A percentile compares a stretch with the other conserved stretches of the same genome.
Conservation (phyloP, 2,329 filamentous ascomycete species). For the Chaetomiaceae sp. region DNA sequence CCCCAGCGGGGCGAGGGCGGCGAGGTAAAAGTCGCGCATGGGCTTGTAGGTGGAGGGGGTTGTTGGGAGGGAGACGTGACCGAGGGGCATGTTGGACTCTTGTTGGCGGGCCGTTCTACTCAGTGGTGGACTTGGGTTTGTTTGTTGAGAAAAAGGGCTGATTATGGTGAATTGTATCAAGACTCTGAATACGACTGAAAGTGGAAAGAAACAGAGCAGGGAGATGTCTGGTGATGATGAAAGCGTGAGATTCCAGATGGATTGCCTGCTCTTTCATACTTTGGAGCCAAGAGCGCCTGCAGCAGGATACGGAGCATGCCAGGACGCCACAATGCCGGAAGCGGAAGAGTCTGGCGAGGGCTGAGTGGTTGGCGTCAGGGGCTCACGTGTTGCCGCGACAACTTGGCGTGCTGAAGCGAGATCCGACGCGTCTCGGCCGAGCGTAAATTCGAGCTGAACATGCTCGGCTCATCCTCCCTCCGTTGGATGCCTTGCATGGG, state of each 20-base stretch:
- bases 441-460: background rate
- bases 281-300: too few species aligned
- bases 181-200: too few species aligned
- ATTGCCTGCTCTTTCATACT: too few species aligned
- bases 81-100: too few species aligned
- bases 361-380: background rate
- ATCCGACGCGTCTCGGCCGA: background rate
- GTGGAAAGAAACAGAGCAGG: too few species aligned
- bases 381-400: background rate
- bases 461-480: too few species aligned
- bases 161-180: too few species aligned
- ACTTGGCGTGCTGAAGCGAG: background rate
- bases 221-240: background rate
- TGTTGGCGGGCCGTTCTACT: background rate
- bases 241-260: background rate
- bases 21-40: constrained; percentile 23
- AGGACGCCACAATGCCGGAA: background rate
- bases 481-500: too few species aligned
- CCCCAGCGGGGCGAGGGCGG: constrained; percentile 17
- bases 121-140: background rate
- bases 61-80: constrained; percentile 19
- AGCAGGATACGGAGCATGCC: background rate
- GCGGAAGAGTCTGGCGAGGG: background rate
- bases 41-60: constrained; percentile 13
- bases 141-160: background rate